Evolutionary conservation across 1,284 basidiomycete species (phyloP).

Genomic region (Athelia sp.): DNA sequence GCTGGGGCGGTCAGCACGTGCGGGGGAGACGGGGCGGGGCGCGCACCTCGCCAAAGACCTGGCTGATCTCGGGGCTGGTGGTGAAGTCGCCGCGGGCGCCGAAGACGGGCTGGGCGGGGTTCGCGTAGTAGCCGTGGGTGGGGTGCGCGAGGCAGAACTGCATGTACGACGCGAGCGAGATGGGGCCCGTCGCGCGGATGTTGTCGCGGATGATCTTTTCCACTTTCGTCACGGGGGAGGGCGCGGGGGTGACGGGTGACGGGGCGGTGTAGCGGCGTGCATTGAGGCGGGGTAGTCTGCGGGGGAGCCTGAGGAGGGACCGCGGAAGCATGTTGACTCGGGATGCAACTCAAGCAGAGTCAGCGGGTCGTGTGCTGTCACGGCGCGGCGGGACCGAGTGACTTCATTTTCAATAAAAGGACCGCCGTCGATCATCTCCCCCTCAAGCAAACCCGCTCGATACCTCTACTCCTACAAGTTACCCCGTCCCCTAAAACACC

Average conservation of each 20-base stretch:
- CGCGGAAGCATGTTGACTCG: neutral
- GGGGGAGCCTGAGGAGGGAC: too few relatives aligned
- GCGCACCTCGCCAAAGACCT: constrained; percentile 93
- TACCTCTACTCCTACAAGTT: too few relatives aligned
- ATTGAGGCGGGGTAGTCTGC: too few relatives aligned
- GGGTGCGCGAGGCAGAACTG: constrained; percentile 85
- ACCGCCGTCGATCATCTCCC: too few relatives aligned
- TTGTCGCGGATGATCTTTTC: constrained; percentile 64
- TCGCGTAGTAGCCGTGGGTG: constrained; percentile 87
- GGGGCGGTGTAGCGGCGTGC: too few relatives aligned
- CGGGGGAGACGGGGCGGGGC: neutral
- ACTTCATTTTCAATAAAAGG: too few relatives aligned
- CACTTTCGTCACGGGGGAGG: constrained; percentile 33
- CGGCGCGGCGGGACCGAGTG: too few relatives aligned
- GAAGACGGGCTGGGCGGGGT: constrained; percentile 69
- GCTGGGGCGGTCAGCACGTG: constrained; percentile 46
- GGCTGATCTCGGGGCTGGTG: constrained; percentile 95
- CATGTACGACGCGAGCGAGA: constrained; percentile 86
- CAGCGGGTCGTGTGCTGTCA: too few relatives aligned
- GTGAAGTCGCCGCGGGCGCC: constrained; percentile 91
- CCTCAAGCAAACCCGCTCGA: too few relatives aligned
- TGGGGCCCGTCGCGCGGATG: constrained; percentile 82
- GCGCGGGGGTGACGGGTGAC: neutral
- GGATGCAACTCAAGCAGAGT: neutral
- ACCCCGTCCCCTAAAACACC: too few relatives aligned